Percentiles rank a stretch among this genome's conserved stretches.
Evolutionary conservation across 352 stramenopile species (phyloP).

Genomic region (Aphanomyces euteiches): DNA sequence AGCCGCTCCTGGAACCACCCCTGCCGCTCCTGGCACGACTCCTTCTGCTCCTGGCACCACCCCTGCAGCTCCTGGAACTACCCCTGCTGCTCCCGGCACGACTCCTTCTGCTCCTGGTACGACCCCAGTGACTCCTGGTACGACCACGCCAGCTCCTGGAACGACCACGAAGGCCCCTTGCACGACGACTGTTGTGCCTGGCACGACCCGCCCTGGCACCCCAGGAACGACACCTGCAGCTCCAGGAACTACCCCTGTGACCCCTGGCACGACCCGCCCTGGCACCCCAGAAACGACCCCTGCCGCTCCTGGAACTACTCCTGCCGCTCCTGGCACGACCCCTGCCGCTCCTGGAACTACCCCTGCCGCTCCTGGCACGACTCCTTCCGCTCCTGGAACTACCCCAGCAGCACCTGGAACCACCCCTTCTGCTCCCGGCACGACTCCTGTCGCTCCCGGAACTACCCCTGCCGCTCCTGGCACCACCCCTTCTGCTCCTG

Average conservation of each 20-base stretch:
- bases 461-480: no score
- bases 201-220: background rate
- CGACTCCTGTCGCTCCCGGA: no score
- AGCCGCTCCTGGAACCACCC: background rate
- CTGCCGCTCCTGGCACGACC: background rate
- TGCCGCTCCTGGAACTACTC: background rate
- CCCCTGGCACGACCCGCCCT: background rate
- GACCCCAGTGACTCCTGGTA: background rate
- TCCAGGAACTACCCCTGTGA: background rate
- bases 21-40: no score
- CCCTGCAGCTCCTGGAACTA: background rate
- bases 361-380: background rate
- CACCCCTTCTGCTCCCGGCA: no score
- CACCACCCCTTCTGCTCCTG: background rate
- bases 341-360: background rate
- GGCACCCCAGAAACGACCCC: background rate
- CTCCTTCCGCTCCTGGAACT: no score
- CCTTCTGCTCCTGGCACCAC: background rate
- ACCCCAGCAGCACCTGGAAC: no score
- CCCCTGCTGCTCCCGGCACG: background rate
- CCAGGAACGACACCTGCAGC: background rate
- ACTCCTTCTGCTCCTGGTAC: background rate
- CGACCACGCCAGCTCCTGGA: background rate
- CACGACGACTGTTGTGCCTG: background rate
- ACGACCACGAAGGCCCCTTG: background rate